These are phyloP conservation scores for Beauveria scarabaeidicola DNA, from an alignment of 2,329 filamentous ascomycete genomes.

Conservation along the genomic window DNA sequence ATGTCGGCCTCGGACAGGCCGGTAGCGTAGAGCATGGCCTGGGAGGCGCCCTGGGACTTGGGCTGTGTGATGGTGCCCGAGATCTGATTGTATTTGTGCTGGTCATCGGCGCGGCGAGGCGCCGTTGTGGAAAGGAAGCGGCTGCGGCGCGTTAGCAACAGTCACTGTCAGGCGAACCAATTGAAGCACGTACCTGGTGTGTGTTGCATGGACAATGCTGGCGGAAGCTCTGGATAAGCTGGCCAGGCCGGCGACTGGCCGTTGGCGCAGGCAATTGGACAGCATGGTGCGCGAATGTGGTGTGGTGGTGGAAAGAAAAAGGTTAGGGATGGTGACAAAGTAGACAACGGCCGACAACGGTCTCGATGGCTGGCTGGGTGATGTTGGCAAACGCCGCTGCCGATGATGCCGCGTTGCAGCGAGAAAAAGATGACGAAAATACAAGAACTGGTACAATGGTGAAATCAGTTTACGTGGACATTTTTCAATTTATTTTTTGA, in stretches of 20 bases:
- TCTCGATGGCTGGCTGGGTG: constrained; percentile 16
- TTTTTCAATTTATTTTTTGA: background rate
- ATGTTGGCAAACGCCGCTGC: background rate
- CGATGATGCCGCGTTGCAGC: background rate
- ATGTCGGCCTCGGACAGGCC: constrained; percentile 80
- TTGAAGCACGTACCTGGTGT: constrained; percentile 20
- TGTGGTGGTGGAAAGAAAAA: constrained; percentile 12
- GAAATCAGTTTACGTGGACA: too few species aligned
- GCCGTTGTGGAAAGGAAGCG: constrained; percentile 44
- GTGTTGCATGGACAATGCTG: constrained; percentile 15
- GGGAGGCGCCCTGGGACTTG: constrained; percentile 95
- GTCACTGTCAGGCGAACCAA: background rate
- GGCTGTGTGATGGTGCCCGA: constrained; percentile 85
- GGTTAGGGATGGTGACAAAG: constrained; percentile 11
- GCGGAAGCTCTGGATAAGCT: constrained; percentile 18
- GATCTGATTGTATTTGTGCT: constrained; percentile 66
- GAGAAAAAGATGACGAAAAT: background rate
- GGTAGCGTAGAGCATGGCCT: constrained; percentile 97
- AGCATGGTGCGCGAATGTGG: constrained; percentile 17
- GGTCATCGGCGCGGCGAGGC: constrained; percentile 37
- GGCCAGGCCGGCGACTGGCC: constrained; percentile 16
- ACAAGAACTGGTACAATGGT: too few species aligned
- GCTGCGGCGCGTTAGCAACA: constrained; percentile 22
- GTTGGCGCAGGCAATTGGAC: constrained; percentile 20
- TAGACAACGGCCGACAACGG: constrained; percentile 17